phyloP scores from a whole-genome alignment of 1,139 yeast species.

The Yamadazyma triangularis region DNA sequence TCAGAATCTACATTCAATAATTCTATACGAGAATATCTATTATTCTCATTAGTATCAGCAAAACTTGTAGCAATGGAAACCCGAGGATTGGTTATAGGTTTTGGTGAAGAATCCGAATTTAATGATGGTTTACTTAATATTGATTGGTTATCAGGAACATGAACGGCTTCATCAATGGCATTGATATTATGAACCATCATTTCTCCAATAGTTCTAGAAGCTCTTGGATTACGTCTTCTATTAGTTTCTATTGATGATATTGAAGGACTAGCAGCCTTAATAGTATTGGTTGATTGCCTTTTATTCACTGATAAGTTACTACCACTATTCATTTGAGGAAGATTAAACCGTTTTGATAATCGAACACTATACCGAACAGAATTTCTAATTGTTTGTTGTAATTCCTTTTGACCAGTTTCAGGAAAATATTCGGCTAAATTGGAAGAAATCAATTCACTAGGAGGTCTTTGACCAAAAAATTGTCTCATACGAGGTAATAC shows the following conservation, averaged over 20 bases:
- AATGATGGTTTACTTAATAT: slow-evolving; percentile 18
- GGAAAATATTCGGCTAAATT: slow-evolving; percentile 93
- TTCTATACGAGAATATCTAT: slow-evolving; percentile 48
- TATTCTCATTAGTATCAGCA: slow-evolving; percentile 19
- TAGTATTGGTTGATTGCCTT: slow-evolving; percentile 19
- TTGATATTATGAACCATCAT: slow-evolving; percentile 55
- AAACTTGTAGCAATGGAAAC: slow-evolving; percentile 34
- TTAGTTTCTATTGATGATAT: slow-evolving; percentile 17
- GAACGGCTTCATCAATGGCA: slow-evolving; percentile 57
- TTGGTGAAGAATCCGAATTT: slow-evolving; percentile 5
- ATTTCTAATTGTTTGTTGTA: slow-evolving; percentile 78
- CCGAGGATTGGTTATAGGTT: slow-evolving; percentile 15
- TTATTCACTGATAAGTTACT: slow-evolving; percentile 17
- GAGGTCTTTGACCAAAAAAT: slow-evolving; percentile 88
- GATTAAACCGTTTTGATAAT: slow-evolving; percentile 39
- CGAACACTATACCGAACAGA: slow-evolving; percentile 76
- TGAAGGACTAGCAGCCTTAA: slow-evolving; percentile 14
- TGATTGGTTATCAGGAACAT: slow-evolving; percentile 19
- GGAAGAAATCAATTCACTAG: slow-evolving; percentile 86
- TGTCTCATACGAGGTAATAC: slow-evolving; percentile 37
- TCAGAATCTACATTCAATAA: slow-evolving; percentile 42
- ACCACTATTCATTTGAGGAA: slow-evolving; percentile 21
- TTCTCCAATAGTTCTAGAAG: slow-evolving; percentile 58
- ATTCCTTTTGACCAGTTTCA: slow-evolving; percentile 64
- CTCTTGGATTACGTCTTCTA: slow-evolving; percentile 14